Evolutionary conservation across 1,139 yeast species (phyloP).

Genomic region (Candida anutae): DNA sequence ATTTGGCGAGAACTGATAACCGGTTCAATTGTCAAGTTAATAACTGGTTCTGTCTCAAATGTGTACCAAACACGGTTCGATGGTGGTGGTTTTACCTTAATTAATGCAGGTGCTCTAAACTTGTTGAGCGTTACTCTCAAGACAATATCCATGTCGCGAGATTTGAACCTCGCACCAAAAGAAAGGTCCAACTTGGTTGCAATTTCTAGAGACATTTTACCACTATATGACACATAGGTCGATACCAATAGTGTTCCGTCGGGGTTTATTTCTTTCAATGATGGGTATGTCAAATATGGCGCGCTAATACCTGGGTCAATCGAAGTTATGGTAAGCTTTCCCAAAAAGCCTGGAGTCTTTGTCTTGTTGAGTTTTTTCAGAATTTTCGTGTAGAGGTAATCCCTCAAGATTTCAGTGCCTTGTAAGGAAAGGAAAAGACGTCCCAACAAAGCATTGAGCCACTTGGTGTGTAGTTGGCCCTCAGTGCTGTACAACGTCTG

Average conservation of each 20-base stretch:
- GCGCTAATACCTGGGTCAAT: constrained; percentile 75
- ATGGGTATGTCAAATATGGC: constrained; percentile 73
- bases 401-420: constrained; percentile 57
- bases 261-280: constrained; percentile 61
- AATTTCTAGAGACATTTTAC: constrained; percentile 65
- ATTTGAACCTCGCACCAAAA: constrained; percentile 67
- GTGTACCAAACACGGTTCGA: constrained; percentile 87
- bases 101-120: constrained; percentile 64
- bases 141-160: constrained; percentile 70
- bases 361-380: constrained; percentile 69
- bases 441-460: constrained; percentile 87
- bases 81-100: constrained; percentile 82
- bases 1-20: constrained; percentile 78
- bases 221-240: constrained; percentile 59
- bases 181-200: constrained; percentile 73
- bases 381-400: constrained; percentile 49
- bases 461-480: constrained; percentile 74
- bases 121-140: constrained; percentile 63
- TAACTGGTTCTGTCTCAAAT: constrained; percentile 69
- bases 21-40: constrained; percentile 77
- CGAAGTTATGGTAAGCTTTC: constrained; percentile 66
- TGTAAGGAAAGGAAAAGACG: constrained; percentile 71
- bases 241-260: constrained; percentile 71
- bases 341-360: constrained; percentile 80
- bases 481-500: constrained; percentile 75